A percentile compares a stretch with the other conserved stretches of the same genome.
These are phyloP conservation scores for Boletellus ananiceps DNA, from an alignment of 768 basidiomycete genomes.

Conservation along the genomic window DNA sequence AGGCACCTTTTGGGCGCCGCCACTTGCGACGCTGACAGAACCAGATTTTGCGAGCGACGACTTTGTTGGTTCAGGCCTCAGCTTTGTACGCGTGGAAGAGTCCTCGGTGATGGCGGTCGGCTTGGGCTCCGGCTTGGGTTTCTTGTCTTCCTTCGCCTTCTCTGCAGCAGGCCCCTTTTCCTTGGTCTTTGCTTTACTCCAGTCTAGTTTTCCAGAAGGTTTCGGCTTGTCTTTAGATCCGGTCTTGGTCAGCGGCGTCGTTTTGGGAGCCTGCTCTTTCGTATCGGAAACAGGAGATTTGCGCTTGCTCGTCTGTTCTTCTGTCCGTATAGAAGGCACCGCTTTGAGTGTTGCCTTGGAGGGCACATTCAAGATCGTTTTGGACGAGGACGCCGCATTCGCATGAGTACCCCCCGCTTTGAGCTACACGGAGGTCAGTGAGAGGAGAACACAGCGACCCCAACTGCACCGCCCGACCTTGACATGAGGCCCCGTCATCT, in stretches of 20 bases:
- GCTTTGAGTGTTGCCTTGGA: constrained; percentile 10
- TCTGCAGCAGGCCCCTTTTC: constrained; percentile 18
- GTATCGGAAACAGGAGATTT: constrained; percentile 24
- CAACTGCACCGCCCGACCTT: constrained; percentile 34
- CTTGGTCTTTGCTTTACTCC: constrained; percentile 55
- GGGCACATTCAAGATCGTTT: constrained; percentile 38
- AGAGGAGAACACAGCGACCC: not conserved
- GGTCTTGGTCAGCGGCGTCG: constrained; percentile 15
- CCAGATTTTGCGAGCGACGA: not conserved
- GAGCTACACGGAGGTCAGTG: constrained; percentile 8
- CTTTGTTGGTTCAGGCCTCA: not conserved
- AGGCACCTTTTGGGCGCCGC: constrained; percentile 5
- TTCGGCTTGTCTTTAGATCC: constrained; percentile 30
- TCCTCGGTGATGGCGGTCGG: not conserved
- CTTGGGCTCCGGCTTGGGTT: constrained; percentile 14
- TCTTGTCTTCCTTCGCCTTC: constrained; percentile 13
- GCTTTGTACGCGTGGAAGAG: not conserved
- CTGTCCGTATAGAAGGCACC: constrained; percentile 7
- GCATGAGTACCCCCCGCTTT: constrained; percentile 3
- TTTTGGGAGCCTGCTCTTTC: constrained; percentile 24
- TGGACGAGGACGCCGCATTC: constrained; percentile 38
- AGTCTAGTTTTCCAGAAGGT: constrained; percentile 52
- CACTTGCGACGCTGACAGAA: not conserved
- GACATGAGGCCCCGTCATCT: constrained; percentile 42
- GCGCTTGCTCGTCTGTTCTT: constrained; percentile 12